phyloP scores from a whole-genome alignment of 257 asterid genomes.

The Solanum ahanhuiri region DNA sequence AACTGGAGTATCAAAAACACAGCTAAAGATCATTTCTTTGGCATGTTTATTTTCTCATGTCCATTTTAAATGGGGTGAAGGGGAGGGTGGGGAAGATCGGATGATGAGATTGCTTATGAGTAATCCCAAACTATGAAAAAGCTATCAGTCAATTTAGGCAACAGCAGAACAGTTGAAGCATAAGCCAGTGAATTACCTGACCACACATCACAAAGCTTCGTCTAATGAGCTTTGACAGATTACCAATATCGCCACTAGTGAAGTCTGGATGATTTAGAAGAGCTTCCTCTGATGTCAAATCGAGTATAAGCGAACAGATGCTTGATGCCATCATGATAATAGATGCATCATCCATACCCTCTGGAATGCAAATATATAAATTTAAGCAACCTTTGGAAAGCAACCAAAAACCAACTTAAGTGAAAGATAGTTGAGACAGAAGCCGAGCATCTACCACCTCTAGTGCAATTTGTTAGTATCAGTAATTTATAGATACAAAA shows the following conservation, averaged over 20 bases:
- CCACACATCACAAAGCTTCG: conserved; percentile 38
- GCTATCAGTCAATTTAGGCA: not conserved
- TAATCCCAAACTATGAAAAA: not conserved
- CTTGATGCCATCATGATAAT: conserved; percentile 71
- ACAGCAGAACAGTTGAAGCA: not conserved
- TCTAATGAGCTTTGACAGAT: conserved; percentile 45
- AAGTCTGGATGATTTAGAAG: conserved; percentile 48
- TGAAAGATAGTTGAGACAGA: not conserved
- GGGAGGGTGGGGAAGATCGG: not conserved
- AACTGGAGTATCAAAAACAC: not conserved
- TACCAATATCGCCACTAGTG: conserved; percentile 21
- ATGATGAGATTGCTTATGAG: not conserved
- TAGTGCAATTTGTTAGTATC: not conserved
- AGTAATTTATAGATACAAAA: not conserved
- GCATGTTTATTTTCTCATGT: not conserved
- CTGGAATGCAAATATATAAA: conserved; percentile 18
- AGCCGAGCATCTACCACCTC: not conserved
- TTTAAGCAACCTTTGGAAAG: not conserved
- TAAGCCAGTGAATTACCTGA: conserved; percentile 23
- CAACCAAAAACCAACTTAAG: not conserved
- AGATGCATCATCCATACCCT: conserved; percentile 22
- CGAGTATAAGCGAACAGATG: conserved; percentile 63
- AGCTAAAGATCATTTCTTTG: not conserved
- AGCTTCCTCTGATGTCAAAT: conserved; percentile 65
- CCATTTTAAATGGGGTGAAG: not conserved